These are phyloP conservation scores for Mesotaenium endlicherianum DNA, from an alignment of 139 green algal species.

Conservation along the genomic window DNA sequence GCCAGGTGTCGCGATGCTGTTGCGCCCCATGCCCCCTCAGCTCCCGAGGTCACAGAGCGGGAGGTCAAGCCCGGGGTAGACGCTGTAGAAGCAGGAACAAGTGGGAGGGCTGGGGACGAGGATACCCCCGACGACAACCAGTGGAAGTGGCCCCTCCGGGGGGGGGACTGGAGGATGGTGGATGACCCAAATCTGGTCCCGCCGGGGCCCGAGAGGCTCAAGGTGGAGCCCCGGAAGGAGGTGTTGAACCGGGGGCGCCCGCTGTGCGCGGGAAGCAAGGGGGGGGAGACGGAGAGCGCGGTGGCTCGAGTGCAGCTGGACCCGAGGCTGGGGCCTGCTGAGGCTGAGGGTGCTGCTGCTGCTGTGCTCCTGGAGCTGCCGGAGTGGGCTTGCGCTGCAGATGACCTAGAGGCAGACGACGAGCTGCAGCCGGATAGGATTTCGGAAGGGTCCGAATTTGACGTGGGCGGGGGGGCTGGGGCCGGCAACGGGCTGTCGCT, in stretches of 20 bases:
- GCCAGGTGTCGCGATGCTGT: too few species aligned
- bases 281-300: too few species aligned
- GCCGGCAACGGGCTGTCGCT: too few species aligned
- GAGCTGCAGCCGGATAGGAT: too few species aligned
- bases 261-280: too few species aligned
- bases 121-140: not conserved
- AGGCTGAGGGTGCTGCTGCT: not conserved
- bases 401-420: too few species aligned
- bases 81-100: not conserved
- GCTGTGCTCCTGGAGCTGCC: not conserved
- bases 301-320: too few species aligned
- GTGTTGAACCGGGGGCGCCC: not conserved
- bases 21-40: too few species aligned
- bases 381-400: not conserved
- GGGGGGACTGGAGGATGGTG: not conserved
- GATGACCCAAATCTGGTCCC: not conserved
- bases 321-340: not conserved
- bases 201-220: not conserved
- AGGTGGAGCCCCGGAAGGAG: not conserved
- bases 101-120: not conserved
- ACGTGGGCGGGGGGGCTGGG: too few species aligned
- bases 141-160: conserved; percentile 2
- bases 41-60: too few species aligned
- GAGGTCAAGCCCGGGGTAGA: too few species aligned
- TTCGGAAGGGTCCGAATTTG: too few species aligned